Conservation (phyloP, 2,329 filamentous ascomycete species). For the Alternaria arbusti region DNA sequence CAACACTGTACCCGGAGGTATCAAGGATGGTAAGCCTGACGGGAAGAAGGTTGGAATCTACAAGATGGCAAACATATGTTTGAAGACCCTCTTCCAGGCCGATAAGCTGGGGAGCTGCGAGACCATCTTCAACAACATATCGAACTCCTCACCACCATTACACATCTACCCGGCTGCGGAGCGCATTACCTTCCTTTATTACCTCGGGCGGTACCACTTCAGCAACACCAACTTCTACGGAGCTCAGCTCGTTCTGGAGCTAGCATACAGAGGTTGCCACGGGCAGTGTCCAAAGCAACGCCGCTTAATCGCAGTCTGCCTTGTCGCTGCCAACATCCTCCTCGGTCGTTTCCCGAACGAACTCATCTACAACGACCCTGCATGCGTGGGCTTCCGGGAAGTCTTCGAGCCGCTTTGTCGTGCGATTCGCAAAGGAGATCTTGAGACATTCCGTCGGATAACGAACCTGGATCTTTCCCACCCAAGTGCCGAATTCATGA, state of each 20-base stretch:
- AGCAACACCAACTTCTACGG: conserved; percentile 82
- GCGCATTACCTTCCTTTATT: conserved; percentile 91
- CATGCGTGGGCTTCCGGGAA: conserved; percentile 68
- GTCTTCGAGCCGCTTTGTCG: conserved; percentile 76
- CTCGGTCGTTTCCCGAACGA: conserved; percentile 81
- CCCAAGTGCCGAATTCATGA: conserved; percentile 66
- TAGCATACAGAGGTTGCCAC: conserved; percentile 78
- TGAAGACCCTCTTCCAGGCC: conserved; percentile 89
- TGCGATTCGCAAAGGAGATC: conserved; percentile 76
- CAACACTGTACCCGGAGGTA: conserved; percentile 65
- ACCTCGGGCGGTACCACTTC: conserved; percentile 89
- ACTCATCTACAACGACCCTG: conserved; percentile 70
- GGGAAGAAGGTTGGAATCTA: conserved; percentile 90
- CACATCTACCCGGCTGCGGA: conserved; percentile 83
- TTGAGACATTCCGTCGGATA: conserved; percentile 73
- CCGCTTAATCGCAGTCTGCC: conserved; percentile 79
- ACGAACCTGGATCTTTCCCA: conserved; percentile 56
- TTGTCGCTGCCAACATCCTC: conserved; percentile 82
- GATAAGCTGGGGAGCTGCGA: conserved; percentile 82
- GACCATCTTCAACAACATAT: conserved; percentile 89
- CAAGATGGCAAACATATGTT: conserved; percentile 86
- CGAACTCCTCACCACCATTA: conserved; percentile 80
- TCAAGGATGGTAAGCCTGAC: conserved; percentile 69
- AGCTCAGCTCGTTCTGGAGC: conserved; percentile 75
- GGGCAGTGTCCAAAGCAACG: conserved; percentile 67